Percentiles rank a stretch among this genome's conserved stretches.
Evolutionary conservation across 148 eudicot genomes (phyloP).

Genomic region (Nyssa sinensis): DNA sequence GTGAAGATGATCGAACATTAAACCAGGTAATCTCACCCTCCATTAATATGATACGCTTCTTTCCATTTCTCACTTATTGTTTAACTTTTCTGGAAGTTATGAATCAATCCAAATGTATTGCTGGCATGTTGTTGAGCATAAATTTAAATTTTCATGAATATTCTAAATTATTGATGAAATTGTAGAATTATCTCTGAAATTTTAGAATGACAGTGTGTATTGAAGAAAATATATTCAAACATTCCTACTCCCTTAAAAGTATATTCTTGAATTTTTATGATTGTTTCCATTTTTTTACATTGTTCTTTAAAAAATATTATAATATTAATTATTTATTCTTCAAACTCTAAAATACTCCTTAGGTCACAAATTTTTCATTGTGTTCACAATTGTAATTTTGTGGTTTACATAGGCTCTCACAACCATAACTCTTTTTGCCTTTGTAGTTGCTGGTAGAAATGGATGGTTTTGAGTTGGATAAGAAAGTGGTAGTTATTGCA

Average conservation of each 20-base stretch:
- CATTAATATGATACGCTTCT: neutral
- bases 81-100: neutral
- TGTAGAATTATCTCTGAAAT: neutral
- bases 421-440: neutral
- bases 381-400: neutral
- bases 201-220: neutral
- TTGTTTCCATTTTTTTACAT: neutral
- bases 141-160: neutral
- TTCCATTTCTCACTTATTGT: neutral
- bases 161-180: neutral
- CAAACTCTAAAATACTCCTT: no score
- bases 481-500: slow-evolving; percentile 84
- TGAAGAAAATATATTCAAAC: no score
- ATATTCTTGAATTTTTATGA: no score
- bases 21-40: slow-evolving; percentile 62
- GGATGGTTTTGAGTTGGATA: slow-evolving; percentile 95
- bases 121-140: neutral
- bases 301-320: neutral
- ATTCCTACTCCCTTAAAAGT: neutral
- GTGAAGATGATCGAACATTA: slow-evolving; percentile 95
- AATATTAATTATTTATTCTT: no score
- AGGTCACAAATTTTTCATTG: neutral
- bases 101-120: neutral
- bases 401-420: slow-evolving; percentile 5
- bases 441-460: slow-evolving; percentile 88